A percentile compares a stretch with the other conserved stretches of the same genome.
Conservation (phyloP, 108 stramenopile species). For the Fragilaria radians region DNA sequence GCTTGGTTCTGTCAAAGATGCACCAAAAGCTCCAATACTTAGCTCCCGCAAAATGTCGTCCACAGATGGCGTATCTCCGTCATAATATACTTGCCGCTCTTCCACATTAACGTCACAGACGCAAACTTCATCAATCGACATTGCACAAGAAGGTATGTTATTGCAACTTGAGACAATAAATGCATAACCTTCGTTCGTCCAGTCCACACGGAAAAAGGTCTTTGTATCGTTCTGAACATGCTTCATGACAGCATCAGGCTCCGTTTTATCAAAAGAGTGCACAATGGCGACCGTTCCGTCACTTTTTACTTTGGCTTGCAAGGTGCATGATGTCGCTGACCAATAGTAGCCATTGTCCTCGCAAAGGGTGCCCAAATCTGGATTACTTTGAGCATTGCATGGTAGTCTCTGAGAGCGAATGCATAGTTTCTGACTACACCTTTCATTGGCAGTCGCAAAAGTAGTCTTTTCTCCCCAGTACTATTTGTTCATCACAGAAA, state of each 20-base stretch:
- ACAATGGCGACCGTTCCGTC: constrained; percentile 54
- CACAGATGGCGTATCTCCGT: constrained; percentile 20
- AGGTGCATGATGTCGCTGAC: constrained; percentile 32
- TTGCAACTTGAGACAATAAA: background rate
- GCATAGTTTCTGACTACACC: background rate
- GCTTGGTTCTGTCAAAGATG: constrained; percentile 11
- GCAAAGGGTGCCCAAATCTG: background rate
- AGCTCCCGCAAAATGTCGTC: constrained; percentile 25
- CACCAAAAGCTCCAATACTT: constrained; percentile 32
- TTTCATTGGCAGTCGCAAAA: background rate
- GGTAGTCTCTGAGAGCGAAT: background rate
- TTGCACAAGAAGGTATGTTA: background rate
- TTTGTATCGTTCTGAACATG: background rate
- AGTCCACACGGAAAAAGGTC: constrained; percentile 11
- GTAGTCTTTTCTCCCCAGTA: constrained; percentile 1
- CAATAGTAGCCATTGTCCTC: constrained; percentile 14
- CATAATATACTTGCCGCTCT: constrained; percentile 31
- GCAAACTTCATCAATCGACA: constrained; percentile 14
- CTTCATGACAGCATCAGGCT: background rate
- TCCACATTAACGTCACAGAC: constrained; percentile 35
- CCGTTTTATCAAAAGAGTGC: background rate
- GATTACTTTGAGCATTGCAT: background rate
- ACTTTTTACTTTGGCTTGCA: constrained; percentile 45
- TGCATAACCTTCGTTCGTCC: background rate
- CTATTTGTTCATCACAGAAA: background rate